Evolutionary conservation across 2,329 filamentous ascomycete species (phyloP).

Genomic region (Pseudogymnoascus sp.): DNA sequence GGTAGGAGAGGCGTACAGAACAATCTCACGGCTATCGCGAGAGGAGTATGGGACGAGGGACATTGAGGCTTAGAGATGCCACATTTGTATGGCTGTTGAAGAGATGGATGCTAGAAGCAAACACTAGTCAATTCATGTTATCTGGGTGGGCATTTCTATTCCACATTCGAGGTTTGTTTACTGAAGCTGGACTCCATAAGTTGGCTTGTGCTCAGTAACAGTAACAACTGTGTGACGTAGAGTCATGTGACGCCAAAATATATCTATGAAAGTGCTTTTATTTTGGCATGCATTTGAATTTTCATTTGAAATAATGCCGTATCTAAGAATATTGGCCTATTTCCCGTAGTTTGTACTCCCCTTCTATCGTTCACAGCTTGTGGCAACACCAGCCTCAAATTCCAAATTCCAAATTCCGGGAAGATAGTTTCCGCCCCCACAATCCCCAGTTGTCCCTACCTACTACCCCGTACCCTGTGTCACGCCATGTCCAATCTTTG

Average conservation of each 20-base stretch:
- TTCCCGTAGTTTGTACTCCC: not conserved
- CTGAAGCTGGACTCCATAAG: not conserved
- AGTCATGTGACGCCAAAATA: not conserved
- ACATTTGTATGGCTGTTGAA: not conserved
- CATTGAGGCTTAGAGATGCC: constrained; percentile 30
- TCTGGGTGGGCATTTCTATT: not conserved
- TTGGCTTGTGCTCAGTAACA: not conserved
- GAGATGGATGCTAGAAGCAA: constrained; percentile 1
- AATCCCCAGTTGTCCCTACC: not conserved
- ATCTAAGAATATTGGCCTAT: not conserved
- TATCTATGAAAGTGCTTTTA: not conserved
- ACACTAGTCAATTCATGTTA: not conserved
- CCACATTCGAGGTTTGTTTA: constrained; percentile 1
- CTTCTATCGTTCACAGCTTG: not conserved
- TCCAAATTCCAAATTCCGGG: not conserved
- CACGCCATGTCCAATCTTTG: not conserved
- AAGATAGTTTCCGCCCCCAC: not conserved
- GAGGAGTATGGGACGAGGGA: constrained; percentile 71
- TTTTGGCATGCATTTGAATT: not conserved
- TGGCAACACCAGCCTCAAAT: not conserved
- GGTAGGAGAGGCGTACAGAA: constrained; percentile 53
- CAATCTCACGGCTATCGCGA: constrained; percentile 67
- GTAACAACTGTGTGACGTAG: not conserved
- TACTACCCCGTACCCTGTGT: not conserved
- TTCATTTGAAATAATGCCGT: not conserved